Evolutionary conservation across 306 rosid genomes (phyloP).

Genomic region (Biancaea sappan): DNA sequence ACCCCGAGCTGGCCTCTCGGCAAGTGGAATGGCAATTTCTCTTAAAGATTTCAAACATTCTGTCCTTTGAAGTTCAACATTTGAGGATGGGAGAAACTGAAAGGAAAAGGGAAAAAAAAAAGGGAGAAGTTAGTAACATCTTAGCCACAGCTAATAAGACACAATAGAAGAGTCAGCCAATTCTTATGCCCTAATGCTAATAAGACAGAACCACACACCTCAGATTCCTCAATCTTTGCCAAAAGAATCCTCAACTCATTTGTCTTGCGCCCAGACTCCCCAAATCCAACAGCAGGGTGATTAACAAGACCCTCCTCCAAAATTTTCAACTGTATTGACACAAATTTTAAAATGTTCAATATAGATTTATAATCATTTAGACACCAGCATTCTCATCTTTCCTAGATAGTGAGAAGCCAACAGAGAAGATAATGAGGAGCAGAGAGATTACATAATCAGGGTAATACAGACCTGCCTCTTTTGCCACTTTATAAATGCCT

Average conservation of each 20-base stretch:
- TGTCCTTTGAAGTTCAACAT: conserved; percentile 90
- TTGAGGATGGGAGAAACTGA: conserved; percentile 83
- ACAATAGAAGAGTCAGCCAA: conserved; percentile 19
- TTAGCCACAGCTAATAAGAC: conserved; percentile 30
- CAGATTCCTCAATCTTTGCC: conserved; percentile 97
- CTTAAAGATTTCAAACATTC: conserved; percentile 89
- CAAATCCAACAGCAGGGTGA: conserved; percentile 89
- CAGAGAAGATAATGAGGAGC: conserved; percentile 22
- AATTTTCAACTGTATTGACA: conserved; percentile 68
- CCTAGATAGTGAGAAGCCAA: conserved; percentile 30
- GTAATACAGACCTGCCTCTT: conserved; percentile 84
- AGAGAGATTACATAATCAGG: conserved; percentile 20
- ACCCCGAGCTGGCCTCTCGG: conserved; percentile 98
- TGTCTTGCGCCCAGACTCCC: conserved; percentile 88
- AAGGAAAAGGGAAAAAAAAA: conserved; percentile 37
- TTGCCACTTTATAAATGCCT: conserved; percentile 94
- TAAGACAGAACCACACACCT: conserved; percentile 58
- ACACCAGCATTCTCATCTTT: conserved; percentile 31
- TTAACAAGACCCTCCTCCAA: conserved; percentile 98
- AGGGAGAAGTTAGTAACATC: conserved; percentile 16
- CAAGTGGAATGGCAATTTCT: conserved; percentile 82
- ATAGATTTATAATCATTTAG: conserved; percentile 17
- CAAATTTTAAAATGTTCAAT: conserved; percentile 37
- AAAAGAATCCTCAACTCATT: conserved; percentile 87
- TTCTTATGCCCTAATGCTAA: conserved; percentile 25